A percentile compares a stretch with the other conserved stretches of the same genome.
Evolutionary conservation across 108 stramenopile species (phyloP).

Genomic region (Aureococcus anophagefferens): DNA sequence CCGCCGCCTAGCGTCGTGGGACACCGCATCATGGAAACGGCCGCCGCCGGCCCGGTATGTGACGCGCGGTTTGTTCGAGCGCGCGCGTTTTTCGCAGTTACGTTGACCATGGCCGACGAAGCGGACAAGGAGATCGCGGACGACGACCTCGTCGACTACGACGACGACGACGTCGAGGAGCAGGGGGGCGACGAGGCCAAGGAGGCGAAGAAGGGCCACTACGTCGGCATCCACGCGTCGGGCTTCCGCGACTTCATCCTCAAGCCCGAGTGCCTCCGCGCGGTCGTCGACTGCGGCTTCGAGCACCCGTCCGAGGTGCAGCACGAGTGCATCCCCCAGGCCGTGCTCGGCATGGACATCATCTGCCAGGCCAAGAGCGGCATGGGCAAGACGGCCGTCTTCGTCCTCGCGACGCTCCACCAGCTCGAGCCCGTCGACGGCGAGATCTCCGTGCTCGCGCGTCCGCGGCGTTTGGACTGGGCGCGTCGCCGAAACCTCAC

Average conservation of each 20-base stretch:
- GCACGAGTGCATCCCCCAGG: constrained; percentile 98
- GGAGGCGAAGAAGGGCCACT: constrained; percentile 70
- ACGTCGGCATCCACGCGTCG: constrained; percentile 95
- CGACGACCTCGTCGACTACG: not conserved
- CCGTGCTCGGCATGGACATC: constrained; percentile 96
- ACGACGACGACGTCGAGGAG: not conserved
- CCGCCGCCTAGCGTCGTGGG: too few species aligned
- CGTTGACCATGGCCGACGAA: not conserved
- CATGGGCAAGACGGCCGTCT: constrained; percentile 99
- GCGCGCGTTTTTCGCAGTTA: too few species aligned
- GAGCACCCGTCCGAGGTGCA: constrained; percentile 97
- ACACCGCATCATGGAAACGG: too few species aligned
- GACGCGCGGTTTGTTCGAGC: too few species aligned
- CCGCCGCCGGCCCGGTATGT: too few species aligned
- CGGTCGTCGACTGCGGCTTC: constrained; percentile 98
- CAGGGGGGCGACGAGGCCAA: not conserved
- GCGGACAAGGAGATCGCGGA: not conserved
- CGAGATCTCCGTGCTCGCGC: constrained; percentile 14
- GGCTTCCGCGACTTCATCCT: constrained; percentile 98
- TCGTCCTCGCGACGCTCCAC: constrained; percentile 95
- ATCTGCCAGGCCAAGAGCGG: constrained; percentile 99
- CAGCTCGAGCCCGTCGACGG: constrained; percentile 52
- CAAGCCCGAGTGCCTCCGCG: constrained; percentile 95
- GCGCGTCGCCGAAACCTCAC: too few species aligned
- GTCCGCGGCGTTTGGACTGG: too few species aligned